Base-by-base conservation (phyloP, 331 rosid genomes). In the Malus hybrid region DNA sequence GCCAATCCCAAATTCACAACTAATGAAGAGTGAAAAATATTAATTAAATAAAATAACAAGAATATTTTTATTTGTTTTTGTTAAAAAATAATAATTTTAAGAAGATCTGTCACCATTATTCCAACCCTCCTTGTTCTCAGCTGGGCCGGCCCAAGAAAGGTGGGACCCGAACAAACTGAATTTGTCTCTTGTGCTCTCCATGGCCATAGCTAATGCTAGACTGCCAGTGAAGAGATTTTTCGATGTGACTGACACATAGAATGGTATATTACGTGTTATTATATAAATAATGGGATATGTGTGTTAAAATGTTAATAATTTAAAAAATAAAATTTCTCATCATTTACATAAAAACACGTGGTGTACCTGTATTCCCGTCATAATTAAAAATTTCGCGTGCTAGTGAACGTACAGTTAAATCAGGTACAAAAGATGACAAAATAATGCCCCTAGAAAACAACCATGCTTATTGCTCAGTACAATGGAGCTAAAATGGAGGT, bases 61-160 rank as follows among this genome's bases (percentile, higher is more conserved):
- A 33, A 33, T 4, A 32, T 32, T 32, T 32, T 32, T 32, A 32
- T 33, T 33, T 33, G 3, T 33, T 4, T 32, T 32, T 32, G 36
- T 33, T 33, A 33, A 33, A 42, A 42, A 42, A 42, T 10, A 42
- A 42, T 5, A 42, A 10, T 10, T 39, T 39, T 3, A 42, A 42
- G 14, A 42, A 39, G 46, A 39, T 39, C 46, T 39, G 46, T 31
- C 24, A 64, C 12, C 27, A 55, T 69, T 28, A 3, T 69, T 56
- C 64, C 76, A 63, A 69, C 32, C 33, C 61, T 65, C 85, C 76
- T 84, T 79, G 87, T 82, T 34, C 46, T 20, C 50, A 80, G 80
- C 50, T 82, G 88, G 88, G 96, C 93, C 93, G 91, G 91, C 91
- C 89, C 86, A 79, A 80, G 73, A 28, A 56, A 69, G 29, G 82